Evolutionary conservation across 805 yeast genomes (phyloP), one percentile per base, ranked within the genome.

Genomic region (Kurtzmaniella cleridarum): DNA sequence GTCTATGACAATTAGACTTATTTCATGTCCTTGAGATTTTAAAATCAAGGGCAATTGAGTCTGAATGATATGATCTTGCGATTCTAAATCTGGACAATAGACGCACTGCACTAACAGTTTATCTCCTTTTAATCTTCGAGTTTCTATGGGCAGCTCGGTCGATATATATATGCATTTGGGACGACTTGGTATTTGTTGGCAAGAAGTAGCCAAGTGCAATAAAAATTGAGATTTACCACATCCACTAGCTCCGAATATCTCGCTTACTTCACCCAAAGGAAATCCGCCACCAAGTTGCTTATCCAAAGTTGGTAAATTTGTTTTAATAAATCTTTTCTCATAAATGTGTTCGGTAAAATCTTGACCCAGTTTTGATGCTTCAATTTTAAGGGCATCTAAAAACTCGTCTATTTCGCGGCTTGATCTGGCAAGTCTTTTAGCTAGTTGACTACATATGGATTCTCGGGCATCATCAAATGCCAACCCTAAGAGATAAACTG

Each of bases 141-240:
- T 83, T 42, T 84, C 84, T 24, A 86, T 49, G 12, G 76, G 75
- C 3, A 84, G 75, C 54, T 90, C 97, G 0, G 96, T 90, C 0
- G 88, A 75, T 0, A 90, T 78, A 50, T 73, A 83, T n/a, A 89
- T 75, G n/a, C 55, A 47, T 41, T 39, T 46, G 13, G 44, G 36
- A 27, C 32, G 9, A 27, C 2, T 8, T 18, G 39, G 26, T 14
- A 27, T 13, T 10, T 43, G 14, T 46, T 81, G 88, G 10, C 81
- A 77, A 2, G 79, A 62, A 3, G 79, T 62, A 2, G 84, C 69
- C 37, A 89, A 50, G 46, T 83, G 91, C 64, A 81, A 71, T 18
- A 84, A 61, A 3, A 90, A 60, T 48, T 90, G 95, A 0, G 96
- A 81, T 52, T 91, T 91, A 0, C 96, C 98, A 1, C 84, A 73